A percentile compares a stretch with the other conserved stretches of the same genome.
phyloP scores from a whole-genome alignment of 1,284 basidiomycete genomes.

The Ganoderma sinense region DNA sequence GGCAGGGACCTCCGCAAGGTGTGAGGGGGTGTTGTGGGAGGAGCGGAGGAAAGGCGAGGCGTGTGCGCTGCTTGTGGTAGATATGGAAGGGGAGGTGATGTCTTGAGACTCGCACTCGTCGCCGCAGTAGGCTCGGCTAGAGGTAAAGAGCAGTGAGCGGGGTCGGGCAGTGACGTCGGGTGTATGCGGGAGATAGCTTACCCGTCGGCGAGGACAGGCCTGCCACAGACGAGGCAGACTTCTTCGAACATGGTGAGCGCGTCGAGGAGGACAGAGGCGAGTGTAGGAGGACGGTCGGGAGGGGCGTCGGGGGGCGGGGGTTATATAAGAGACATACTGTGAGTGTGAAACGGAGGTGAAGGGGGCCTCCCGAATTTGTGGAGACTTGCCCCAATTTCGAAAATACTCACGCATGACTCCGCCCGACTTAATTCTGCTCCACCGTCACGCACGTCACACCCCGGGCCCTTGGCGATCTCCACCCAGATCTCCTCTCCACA shows the following conservation, averaged over 20 bases:
- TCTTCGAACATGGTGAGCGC: slow-evolving; percentile 72
- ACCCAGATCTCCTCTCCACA: slow-evolving; percentile 21
- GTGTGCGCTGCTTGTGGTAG: slow-evolving; percentile 70
- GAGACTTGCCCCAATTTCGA: slow-evolving; percentile 8
- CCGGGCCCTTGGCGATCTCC: slow-evolving; percentile 26
- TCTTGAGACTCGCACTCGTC: slow-evolving; percentile 73
- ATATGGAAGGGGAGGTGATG: slow-evolving; percentile 69
- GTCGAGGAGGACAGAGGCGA: slow-evolving; percentile 7
- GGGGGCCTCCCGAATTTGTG: slow-evolving; percentile 11
- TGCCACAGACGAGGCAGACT: slow-evolving; percentile 74
- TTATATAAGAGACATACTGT: slow-evolving; percentile 31
- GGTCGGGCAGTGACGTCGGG: slow-evolving; percentile 27
- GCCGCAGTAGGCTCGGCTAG: slow-evolving; percentile 77
- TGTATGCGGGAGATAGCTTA: slow-evolving; percentile 44
- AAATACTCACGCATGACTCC: slow-evolving; percentile 31
- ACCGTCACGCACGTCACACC: slow-evolving; percentile 28
- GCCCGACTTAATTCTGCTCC: slow-evolving; percentile 23
- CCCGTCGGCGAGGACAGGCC: slow-evolving; percentile 66
- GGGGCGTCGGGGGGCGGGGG: slow-evolving; percentile 23
- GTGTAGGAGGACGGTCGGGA: slow-evolving; percentile 9
- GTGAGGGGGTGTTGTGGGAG: slow-evolving; percentile 45
- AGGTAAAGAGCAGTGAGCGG: slow-evolving; percentile 31
- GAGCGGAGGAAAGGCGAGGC: slow-evolving; percentile 70
- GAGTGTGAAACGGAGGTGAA: slow-evolving; percentile 31
- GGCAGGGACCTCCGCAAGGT: slow-evolving; percentile 57